phyloP scores from a whole-genome alignment of 1,284 basidiomycete species.

The Agaricales sp. region DNA sequence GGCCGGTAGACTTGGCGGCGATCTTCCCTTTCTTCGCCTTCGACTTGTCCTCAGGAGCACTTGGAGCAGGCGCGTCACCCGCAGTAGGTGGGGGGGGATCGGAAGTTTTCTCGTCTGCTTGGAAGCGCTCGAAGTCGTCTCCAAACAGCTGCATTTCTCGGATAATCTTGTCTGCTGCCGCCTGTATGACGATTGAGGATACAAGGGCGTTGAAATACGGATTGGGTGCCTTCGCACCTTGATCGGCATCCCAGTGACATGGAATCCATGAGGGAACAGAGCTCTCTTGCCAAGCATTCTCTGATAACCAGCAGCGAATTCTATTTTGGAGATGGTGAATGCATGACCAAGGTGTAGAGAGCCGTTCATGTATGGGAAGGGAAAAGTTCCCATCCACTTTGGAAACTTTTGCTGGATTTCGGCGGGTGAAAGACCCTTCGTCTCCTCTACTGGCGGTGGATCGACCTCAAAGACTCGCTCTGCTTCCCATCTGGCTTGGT shows the following conservation, averaged over 20 bases:
- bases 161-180: conserved; percentile 94
- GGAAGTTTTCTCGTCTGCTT: conserved; percentile 30
- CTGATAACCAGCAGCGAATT: conserved; percentile 94
- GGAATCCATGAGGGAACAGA: conserved; percentile 93
- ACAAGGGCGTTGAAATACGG: too few species aligned
- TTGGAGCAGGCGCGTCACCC: conserved; percentile 14
- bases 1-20: conserved; percentile 86
- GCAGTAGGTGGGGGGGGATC: conserved; percentile 19
- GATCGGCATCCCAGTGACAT: conserved; percentile 98
- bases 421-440: conserved; percentile 50
- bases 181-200: conserved; percentile 31
- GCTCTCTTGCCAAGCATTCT: conserved; percentile 92
- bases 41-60: conserved; percentile 39
- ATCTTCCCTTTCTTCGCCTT: conserved; percentile 98
- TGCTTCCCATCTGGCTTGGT: conserved; percentile 73
- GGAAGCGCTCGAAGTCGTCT: conserved; percentile 74
- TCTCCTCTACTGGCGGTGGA: conserved; percentile 64
- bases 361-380: conserved; percentile 98
- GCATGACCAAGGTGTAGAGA: conserved; percentile 95
- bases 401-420: conserved; percentile 69
- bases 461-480: conserved; percentile 76
- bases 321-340: conserved; percentile 98
- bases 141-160: conserved; percentile 98
- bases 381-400: conserved; percentile 96
- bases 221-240: conserved; percentile 55